A percentile compares a stretch with the other conserved stretches of the same genome.
Evolutionary conservation across 305 asterid genomes (phyloP).

Genomic region (Fraxinus sp.): DNA sequence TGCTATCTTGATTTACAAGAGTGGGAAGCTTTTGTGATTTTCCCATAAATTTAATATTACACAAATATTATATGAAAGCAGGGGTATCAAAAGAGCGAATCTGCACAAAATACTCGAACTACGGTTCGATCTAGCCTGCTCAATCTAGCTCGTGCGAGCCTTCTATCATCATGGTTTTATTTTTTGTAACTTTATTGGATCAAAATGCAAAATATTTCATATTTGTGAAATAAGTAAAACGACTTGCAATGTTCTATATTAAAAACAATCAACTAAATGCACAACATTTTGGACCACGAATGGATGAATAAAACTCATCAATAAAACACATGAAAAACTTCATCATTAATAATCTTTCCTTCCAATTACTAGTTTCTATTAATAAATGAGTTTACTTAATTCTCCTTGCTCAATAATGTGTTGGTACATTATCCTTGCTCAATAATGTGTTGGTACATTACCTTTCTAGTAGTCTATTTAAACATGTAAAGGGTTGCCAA

Average conservation of each 20-base stretch:
- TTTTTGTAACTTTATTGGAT: too few relatives aligned
- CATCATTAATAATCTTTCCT: background rate
- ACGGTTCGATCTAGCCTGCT: background rate
- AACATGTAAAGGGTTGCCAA: background rate
- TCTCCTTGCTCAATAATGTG: background rate
- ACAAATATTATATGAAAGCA: too few relatives aligned
- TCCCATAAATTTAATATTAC: too few relatives aligned
- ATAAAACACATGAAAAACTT: background rate
- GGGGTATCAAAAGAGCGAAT: background rate
- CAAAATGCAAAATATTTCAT: background rate
- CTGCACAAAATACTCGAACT: background rate
- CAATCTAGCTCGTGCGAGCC: background rate
- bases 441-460: background rate
- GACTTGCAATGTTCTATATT: background rate
- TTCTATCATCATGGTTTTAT: background rate
- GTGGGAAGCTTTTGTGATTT: background rate
- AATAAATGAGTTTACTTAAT: background rate
- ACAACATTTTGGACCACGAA: background rate
- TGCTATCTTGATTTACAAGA: background rate
- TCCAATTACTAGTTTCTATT: background rate
- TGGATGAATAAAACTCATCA: background rate
- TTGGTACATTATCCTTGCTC: background rate
- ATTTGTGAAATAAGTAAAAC: too few relatives aligned
- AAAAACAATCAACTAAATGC: background rate
- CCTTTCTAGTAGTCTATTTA: background rate